Evolutionary conservation across 306 rosid species (phyloP), one percentile per base, ranked within the genome.

Genomic region (Ormosia emarginata): DNA sequence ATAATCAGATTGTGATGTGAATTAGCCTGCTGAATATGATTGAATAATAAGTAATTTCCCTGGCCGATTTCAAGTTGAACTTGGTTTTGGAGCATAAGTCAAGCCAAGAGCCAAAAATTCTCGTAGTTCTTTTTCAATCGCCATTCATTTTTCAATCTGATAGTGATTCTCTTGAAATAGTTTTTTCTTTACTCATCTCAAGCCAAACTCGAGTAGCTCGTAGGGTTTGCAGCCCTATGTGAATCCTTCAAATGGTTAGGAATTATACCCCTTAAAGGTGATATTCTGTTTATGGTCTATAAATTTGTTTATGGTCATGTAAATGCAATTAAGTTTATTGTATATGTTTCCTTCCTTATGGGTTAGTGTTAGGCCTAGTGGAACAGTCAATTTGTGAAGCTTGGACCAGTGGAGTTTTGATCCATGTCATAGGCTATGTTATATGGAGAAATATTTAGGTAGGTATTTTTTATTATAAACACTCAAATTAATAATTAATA

Each of bases 401-500:
- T 74, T 68, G 76, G 77, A 34, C 85, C 85, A 12, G n/a, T 61
- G 70, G 56, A 30, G 47, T 77, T 53, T 37, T 52, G 66, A 9
- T 68, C 56, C 74, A 10, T 40, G 40, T 58, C 56, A 72, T 63
- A 14, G 78, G 76, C 75, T 58, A 41, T 8, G 40, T 74, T 10
- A 61, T 4, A 61, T 32, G 3, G 41, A 61, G 4, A 34, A 13
- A 34, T 63, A 33, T 58, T 24, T 34, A 32, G 24, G 15, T 33
- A 62, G 7, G 3, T 5, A 58, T 30, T 56, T 7, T 12, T 30
- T 5, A 9, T 24, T 56, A 17, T 56, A 6, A 4, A 8, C n/a
- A 58, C 6, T 32, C 3, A 30, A 10, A 61, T 61, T 34, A 61
- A 61, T 4, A 4, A 15, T 29, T 32, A 5, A 61, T 1, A 32